Base-by-base conservation (phyloP, 345 rosid species). In the Viola odorata region DNA sequence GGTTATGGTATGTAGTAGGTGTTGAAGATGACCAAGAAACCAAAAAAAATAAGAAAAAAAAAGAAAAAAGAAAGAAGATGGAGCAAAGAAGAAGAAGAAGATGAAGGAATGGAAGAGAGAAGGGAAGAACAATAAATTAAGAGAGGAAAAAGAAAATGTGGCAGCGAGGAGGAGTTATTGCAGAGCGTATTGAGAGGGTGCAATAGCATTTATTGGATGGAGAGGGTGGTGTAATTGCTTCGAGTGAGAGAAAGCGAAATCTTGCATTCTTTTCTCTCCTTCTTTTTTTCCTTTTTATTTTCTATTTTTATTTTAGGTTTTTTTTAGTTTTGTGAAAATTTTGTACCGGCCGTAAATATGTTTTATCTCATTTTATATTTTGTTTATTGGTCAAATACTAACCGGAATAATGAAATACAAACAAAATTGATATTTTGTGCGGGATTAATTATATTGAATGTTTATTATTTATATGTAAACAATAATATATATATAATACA, bases 181-280 rank as follows among this genome's bases (percentile, higher is more conserved):
- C 82, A 64, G 84, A 81, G 83, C 69, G 85, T 56, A 72, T 76
- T 70, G 86, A 81, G 83, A 79, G 83, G 87, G 81, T 83, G 91
- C 84, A 73, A 76, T 67, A 8, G 92, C 92, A 86, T 84, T 86
- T 82, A 86, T 80, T 86, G 81, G 85, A 23, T 17, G 75, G 74
- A 62, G 75, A 75, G 65, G 32, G 32, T 23, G 32, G 72, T 67
- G 56, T 69, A 69, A 69, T 55, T 69, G 60, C 55, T 14, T 23
- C 40, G 51, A 63, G 64, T 68, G 17, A 69, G 61, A 60, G 38
- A 50, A 49, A 41, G 50, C 37, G 17, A 53, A 49, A 63, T 4
- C 13, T 6, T 10, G 12, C 11, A 7, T 12, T 10, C 5, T 47
- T 47, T 47, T 4, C 11, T 47, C 5, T 45, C 45, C n/a, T 23